A percentile compares a stretch with the other conserved stretches of the same genome.
Evolutionary conservation across 2,329 filamentous ascomycete species (phyloP).

Genomic region (Colletotrichum aenigma): DNA sequence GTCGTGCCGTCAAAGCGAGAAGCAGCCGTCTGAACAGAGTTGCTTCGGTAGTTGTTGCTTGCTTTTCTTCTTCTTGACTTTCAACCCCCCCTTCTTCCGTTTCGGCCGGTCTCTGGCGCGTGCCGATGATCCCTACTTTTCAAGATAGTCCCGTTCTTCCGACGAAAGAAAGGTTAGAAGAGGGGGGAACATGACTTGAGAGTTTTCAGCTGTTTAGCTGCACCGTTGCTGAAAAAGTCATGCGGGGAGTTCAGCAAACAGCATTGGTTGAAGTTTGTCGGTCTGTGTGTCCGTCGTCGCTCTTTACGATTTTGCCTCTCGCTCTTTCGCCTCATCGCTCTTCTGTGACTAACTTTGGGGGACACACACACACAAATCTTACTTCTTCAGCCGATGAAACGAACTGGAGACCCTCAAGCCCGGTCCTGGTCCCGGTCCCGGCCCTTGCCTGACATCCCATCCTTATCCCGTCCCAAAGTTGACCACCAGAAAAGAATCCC

Average conservation of each 20-base stretch:
- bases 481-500: background rate
- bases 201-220: background rate
- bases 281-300: background rate
- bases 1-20: background rate
- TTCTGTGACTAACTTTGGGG: background rate
- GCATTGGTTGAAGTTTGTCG: background rate
- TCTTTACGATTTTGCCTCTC: background rate
- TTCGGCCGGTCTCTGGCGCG: background rate
- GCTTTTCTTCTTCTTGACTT: background rate
- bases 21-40: background rate
- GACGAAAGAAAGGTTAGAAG: background rate
- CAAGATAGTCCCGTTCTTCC: background rate
- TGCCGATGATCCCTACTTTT: background rate
- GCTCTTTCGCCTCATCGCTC: background rate
- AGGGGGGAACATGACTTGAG: background rate
- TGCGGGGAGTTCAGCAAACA: background rate
- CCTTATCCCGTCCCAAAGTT: background rate
- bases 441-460: slow-evolving; percentile 8
- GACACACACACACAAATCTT: background rate
- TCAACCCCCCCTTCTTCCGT: background rate
- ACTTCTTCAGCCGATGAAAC: slow-evolving; percentile 11
- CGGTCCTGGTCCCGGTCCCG: background rate
- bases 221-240: background rate
- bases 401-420: slow-evolving; percentile 2
- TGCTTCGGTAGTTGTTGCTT: background rate